A percentile compares a stretch with the other conserved stretches of the same genome.
Evolutionary conservation across 805 yeast species (phyloP).

Genomic region (Wickerhamiella slavikovae): DNA sequence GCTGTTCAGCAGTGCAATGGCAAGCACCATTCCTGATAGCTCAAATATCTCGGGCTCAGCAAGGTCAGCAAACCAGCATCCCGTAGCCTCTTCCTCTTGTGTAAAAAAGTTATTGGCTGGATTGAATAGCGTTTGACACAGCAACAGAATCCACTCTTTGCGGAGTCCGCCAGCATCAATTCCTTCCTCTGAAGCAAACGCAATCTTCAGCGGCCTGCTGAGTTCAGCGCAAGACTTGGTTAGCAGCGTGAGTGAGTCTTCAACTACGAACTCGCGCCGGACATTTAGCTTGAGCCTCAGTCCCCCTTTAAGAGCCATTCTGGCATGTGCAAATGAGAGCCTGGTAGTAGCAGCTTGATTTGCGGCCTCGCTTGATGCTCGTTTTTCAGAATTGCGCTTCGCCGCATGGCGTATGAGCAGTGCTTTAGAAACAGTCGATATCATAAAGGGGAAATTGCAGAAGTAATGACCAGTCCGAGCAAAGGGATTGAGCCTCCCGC

Average conservation of each 20-base stretch:
- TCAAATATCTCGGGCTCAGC: constrained; percentile 27
- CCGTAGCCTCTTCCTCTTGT: constrained; percentile 45
- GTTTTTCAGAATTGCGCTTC: constrained; percentile 7
- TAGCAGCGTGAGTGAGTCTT: constrained; percentile 43
- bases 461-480: constrained; percentile 21
- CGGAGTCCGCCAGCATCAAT: constrained; percentile 88
- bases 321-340: too few species aligned
- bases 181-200: constrained; percentile 77
- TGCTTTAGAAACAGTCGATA: constrained; percentile 68
- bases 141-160: constrained; percentile 78
- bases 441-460: constrained; percentile 67
- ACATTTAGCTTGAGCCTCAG: constrained; percentile 32
- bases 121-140: constrained; percentile 49
- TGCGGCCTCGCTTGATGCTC: too few species aligned
- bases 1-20: constrained; percentile 80
- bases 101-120: constrained; percentile 47
- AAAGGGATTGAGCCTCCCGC: not conserved
- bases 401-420: constrained; percentile 42
- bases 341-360: too few species aligned
- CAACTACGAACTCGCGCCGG: constrained; percentile 42
- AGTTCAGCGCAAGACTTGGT: constrained; percentile 26
- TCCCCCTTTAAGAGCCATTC: too few species aligned
- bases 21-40: constrained; percentile 69
- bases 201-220: constrained; percentile 55
- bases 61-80: constrained; percentile 49